Evolutionary conservation across 768 basidiomycete genomes (phyloP), one percentile per base, ranked within the genome.

Genomic region (Boletus patriciae): DNA sequence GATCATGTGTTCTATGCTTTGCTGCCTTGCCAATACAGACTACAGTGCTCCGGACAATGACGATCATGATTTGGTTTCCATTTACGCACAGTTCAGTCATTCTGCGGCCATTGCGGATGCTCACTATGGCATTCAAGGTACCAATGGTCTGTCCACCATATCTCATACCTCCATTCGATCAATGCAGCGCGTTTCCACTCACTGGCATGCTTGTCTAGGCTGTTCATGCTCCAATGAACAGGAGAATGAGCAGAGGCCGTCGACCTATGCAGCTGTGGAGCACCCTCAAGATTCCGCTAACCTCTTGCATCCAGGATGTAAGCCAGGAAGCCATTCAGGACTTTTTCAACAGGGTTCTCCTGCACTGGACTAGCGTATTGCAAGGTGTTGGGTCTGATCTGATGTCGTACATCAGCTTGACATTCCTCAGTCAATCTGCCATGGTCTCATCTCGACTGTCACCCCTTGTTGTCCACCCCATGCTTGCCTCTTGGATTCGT

Each of bases 321-420:
- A 27, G 27, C 27, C 27, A 6, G 3, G 29, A 29, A 8, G 41
- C 12, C 19, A 42, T 42, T 42, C 21, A 42, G 19, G 12, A 42
- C 1, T 44, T 27, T 44, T 16, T 18, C 4, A 10, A 27, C 43
- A 25, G 16, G 2, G 25, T 36, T 21, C 9, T 40, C 2, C 18
- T 25, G 0, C 49, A 38, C 29, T 49, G 52, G 46, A 58, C 57
- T 2, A 49, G 33, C 29, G 1, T 58, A 0, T 5, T 58, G 34
- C 57, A 58, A 7, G 57, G 57, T 1, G 21, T 58, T n/a, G 51
- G 33, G 0, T 53, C 51, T 0, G 46, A 58, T 19, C 41, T 58
- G 0, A 31, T 16, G 1, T 38, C 48, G 1, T 23, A 37, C 11
- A 16, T 56, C 2, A 7, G 19, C 3, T 3, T 18, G 1, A n/a